Percentiles rank a stretch among this genome's conserved stretches.
Conservation (phyloP, 2,329 filamentous ascomycete species). For the Cyphellophora attinorum region DNA sequence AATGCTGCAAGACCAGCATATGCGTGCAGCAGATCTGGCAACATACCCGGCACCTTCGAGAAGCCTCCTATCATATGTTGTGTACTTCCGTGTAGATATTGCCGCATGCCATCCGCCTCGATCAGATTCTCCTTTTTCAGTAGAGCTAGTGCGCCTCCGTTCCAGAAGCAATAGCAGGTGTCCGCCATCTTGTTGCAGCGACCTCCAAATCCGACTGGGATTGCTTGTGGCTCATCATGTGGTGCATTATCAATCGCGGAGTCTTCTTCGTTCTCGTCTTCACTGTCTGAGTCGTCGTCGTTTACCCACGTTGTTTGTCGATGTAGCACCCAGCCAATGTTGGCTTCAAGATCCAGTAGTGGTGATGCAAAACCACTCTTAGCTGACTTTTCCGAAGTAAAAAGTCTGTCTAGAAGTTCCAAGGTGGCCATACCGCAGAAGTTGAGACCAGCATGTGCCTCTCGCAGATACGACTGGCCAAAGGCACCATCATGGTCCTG, state of each 20-base stretch:
- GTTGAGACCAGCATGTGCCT: conserved; percentile 83
- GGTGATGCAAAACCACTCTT: conserved; percentile 1
- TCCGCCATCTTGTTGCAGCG: conserved; percentile 85
- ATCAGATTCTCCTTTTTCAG: conserved; percentile 51
- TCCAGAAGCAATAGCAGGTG: conserved; percentile 96
- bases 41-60: conserved; percentile 62
- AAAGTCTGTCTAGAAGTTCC: conserved; percentile 54
- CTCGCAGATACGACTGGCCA: conserved; percentile 65
- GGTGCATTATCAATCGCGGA: conserved; percentile 1
- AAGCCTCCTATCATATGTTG: conserved; percentile 81
- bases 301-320: conserved; percentile 54
- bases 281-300: conserved; percentile 33
- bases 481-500: conserved; percentile 76
- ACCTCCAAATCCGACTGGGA: conserved; percentile 69
- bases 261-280: conserved; percentile 21
- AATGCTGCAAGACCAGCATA: conserved; percentile 80
- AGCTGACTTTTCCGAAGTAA: neutral
- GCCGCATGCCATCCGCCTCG: conserved; percentile 51
- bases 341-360: neutral
- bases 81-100: conserved; percentile 74
- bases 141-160: conserved; percentile 55
- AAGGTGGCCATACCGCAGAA: conserved; percentile 79
- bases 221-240: no score
- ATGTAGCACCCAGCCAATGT: conserved; percentile 34
- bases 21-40: conserved; percentile 66